These are phyloP conservation scores for Phytophthora palmivora DNA, from an alignment of 352 stramenopile species.

Conservation along the genomic window DNA sequence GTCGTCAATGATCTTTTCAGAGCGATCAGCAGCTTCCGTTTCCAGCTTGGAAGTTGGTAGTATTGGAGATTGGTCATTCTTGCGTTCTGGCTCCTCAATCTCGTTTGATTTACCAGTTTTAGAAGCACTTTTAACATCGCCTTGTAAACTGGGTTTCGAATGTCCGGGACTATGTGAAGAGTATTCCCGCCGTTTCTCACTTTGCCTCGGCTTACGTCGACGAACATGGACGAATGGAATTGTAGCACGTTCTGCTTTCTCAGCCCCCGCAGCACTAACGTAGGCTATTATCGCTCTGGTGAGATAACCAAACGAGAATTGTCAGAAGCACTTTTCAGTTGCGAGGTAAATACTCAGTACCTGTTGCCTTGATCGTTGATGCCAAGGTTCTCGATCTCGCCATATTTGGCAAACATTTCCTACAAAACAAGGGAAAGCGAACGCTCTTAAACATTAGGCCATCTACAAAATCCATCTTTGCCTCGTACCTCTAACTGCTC, in stretches of 20 bases:
- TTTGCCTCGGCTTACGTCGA: slow-evolving; percentile 35
- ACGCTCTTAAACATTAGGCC: neutral
- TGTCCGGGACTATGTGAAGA: slow-evolving; percentile 10
- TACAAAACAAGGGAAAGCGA: slow-evolving; percentile 9
- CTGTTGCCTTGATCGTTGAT: slow-evolving; percentile 41
- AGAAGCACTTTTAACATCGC: neutral
- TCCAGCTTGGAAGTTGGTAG: neutral
- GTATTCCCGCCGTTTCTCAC: slow-evolving; percentile 27
- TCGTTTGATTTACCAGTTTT: neutral
- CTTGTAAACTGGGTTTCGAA: neutral
- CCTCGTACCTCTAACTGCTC: slow-evolving; percentile 35
- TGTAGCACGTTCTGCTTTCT: slow-evolving; percentile 26
- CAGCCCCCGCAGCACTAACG: slow-evolving; percentile 17
- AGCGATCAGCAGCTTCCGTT: neutral
- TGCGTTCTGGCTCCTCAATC: slow-evolving; percentile 1
- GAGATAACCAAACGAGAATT: neutral
- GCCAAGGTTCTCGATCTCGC: slow-evolving; percentile 33
- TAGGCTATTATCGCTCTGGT: slow-evolving; percentile 48
- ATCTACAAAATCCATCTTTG: neutral
- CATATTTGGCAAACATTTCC: slow-evolving; percentile 41
- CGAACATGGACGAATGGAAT: slow-evolving; percentile 34
- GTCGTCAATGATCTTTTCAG: slow-evolving; percentile 6
- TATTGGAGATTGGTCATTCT: neutral
- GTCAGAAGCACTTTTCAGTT: slow-evolving; percentile 1
- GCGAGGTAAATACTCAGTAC: slow-evolving; percentile 1